Conservation (phyloP, 2,329 filamentous ascomycete species). For the Stylonectria norvegica region DNA sequence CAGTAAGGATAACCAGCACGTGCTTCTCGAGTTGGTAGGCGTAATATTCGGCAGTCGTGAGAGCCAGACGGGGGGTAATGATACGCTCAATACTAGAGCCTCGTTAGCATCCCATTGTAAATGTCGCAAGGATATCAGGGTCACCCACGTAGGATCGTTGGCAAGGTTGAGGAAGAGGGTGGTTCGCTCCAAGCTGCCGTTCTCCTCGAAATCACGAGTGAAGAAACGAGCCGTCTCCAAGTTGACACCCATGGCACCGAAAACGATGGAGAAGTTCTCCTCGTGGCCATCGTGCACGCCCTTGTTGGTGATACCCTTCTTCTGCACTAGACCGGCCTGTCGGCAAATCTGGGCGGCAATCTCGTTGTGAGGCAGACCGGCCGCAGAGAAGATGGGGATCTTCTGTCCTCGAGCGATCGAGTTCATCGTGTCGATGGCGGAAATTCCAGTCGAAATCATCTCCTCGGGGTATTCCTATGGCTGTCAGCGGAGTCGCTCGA, state of each 20-base stretch:
- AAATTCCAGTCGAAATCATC: conserved; percentile 99
- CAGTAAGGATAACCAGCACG: conserved; percentile 96
- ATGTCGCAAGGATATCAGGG: not conserved
- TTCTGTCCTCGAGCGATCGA: conserved; percentile 98
- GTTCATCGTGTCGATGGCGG: conserved; percentile 98
- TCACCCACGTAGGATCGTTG: conserved; percentile 92
- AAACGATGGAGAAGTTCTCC: conserved; percentile 99
- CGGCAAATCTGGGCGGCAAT: conserved; percentile 98
- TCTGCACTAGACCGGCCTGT: conserved; percentile 87
- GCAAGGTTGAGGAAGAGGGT: conserved; percentile 99
- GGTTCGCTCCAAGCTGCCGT: conserved; percentile 94
- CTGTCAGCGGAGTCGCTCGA: conserved; percentile 15
- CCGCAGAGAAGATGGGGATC: conserved; percentile 98
- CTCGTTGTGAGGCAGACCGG: conserved; percentile 98
- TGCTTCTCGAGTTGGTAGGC: conserved; percentile 99
- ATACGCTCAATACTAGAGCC: conserved; percentile 87
- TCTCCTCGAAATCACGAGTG: conserved; percentile 97
- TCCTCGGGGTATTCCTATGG: conserved; percentile 92
- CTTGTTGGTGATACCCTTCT: conserved; percentile 78
- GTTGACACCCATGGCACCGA: conserved; percentile 99
- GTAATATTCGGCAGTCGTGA: conserved; percentile 99
- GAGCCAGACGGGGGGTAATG: conserved; percentile 94
- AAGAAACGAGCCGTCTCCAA: conserved; percentile 99
- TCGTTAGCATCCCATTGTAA: conserved; percentile 7
- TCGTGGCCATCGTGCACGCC: conserved; percentile 94